phyloP scores from a whole-genome alignment of 148 eudicot genomes.

The Polygonum aviculare region DNA sequence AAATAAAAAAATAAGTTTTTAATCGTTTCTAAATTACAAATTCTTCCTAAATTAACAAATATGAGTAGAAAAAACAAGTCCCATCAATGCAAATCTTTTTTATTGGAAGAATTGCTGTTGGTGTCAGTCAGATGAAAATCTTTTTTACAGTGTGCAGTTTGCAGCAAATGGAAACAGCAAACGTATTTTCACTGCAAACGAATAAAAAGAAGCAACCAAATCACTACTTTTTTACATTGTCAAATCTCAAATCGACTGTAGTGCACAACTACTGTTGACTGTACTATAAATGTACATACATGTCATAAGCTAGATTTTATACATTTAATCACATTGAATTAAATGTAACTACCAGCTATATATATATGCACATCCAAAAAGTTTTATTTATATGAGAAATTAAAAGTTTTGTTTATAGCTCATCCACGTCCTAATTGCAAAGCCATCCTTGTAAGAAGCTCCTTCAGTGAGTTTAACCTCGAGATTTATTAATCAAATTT shows the following conservation, averaged over 20 bases:
- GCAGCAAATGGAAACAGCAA: neutral
- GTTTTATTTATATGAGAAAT: too few relatives aligned
- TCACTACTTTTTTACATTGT: neutral
- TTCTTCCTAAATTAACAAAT: too few relatives aligned
- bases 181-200: neutral
- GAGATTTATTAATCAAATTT: too few relatives aligned
- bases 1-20: too few relatives aligned
- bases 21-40: too few relatives aligned
- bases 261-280: neutral
- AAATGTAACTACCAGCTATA: too few relatives aligned
- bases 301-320: neutral
- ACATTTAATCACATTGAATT: too few relatives aligned
- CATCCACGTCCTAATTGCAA: too few relatives aligned
- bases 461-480: neutral
- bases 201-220: constrained; percentile 4
- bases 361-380: too few relatives aligned
- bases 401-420: too few relatives aligned
- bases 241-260: neutral
- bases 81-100: neutral
- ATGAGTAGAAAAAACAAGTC: neutral
- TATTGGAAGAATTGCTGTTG: neutral
- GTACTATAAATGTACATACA: neutral
- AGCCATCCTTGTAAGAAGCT: neutral
- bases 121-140: neutral
- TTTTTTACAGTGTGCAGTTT: neutral